Base-by-base conservation (phyloP, 495 filamentous ascomycete species). In the Aspergillus baeticus region DNA sequence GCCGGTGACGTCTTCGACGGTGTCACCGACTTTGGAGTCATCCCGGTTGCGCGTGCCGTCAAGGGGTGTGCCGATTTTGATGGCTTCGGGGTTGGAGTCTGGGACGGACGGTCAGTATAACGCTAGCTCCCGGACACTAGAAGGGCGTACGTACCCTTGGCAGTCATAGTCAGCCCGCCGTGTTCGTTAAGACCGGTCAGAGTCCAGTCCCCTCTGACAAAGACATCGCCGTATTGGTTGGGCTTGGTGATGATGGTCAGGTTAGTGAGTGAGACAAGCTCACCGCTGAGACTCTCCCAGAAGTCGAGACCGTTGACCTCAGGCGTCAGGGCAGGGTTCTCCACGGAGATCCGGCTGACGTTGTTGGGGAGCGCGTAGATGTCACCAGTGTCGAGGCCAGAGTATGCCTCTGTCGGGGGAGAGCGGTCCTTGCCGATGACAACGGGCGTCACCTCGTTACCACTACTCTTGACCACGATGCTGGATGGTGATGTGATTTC, bases 61-160 rank as follows among this genome's bases (percentile, higher is more conserved):
- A 14, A 87, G 75, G 7, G 84, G 84, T 0, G 66, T 49, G 35
- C 79, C 79, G 63, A 87, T 79, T 55, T 82, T 64, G 58, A 87
- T 83, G 31, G 78, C 73, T 62, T 87, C 84, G 0, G 84, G 84
- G 57, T 87, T 87, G 45, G 77, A 79, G 53, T 87, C 84, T 68
- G 55, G 11, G 15, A 31, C 11, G 11, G 15, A 31, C 11, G 21
- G 57, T 60, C 18, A 60, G 51, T 14, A n/a, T 36, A 14, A 5
- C n/a, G 11, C 6, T 45, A 6, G 53, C 54, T 23, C n/a, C 17
- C 6, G 6, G 22, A 1, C 5, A 10, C 13, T 2, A 13, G 21
- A 15, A 14, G 17, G 34, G 35, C 38, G n/a, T n/a, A 17, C 52
- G 26, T 46, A 74, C 75, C 76, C 34, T 71, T 67, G 38, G 64